Evolutionary conservation across 140 eudicot genomes (phyloP), one percentile per base, ranked within the genome.

Genomic region (Stevia rebaudiana): DNA sequence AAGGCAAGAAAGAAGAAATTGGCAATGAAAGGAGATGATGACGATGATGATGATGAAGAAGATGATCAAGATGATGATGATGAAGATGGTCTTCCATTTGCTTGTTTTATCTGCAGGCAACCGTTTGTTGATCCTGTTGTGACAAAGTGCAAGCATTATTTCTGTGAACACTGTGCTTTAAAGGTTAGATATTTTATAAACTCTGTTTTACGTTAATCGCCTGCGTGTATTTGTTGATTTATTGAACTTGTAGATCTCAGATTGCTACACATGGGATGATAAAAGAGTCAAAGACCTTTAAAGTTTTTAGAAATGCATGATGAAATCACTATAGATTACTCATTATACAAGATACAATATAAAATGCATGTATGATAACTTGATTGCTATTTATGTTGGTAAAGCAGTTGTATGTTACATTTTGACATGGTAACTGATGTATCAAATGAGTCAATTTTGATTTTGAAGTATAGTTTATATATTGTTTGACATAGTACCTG

Each of bases 141-240:
- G 56, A 87, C 98, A 3, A 92, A 77, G 65, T 92, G 96, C 92
- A 92, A 92, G 75, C 98, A 92, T 75, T 92, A 92, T 73, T 92
- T 87, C 74, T 92, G 98, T 46, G 95, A 87, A 83, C 98, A 92
- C 63, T 92, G 98, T 78, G 98, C 96, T 18, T 74, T 92, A 67
- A 92, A 88, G 96, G 98, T 88, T 70, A 61, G 53, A 13, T 28
- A 23, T 1, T 17, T 6, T 36, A 3, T 15, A 16, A 50, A 15
- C 24, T 21, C 4, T 9, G 57, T 66, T 78, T 63, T 43, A 39
- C 8, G 7, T 47, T 24, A 48, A 2, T 62, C 3, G 22, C 44
- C 8, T 30, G 37, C 16, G 37, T 18, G 19, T 10, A 11, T 15
- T 30, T 21, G 6, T 57, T 8, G 52, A 46, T 43, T 19, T 43